Conservation (phyloP, 768 basidiomycete genomes). For the Daedaleopsis nitida region DNA sequence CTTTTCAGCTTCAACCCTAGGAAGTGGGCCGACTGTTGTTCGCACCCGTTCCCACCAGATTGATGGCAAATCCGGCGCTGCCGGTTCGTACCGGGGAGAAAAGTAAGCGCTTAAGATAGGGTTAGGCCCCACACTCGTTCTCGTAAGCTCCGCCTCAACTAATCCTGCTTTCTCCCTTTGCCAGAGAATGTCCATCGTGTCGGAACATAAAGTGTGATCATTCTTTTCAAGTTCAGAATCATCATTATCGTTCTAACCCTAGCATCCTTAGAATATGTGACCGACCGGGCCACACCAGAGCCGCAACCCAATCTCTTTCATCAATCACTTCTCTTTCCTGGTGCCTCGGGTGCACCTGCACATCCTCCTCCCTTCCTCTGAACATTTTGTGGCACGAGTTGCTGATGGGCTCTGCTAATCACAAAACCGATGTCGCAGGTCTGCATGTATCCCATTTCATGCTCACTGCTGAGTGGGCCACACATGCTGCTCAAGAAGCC, state of each 20-base stretch:
- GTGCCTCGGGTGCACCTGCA: neutral
- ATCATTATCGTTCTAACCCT: neutral
- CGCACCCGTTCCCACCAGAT: neutral
- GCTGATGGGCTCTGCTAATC: neutral
- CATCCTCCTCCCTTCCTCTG: neutral
- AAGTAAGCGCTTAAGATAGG: neutral
- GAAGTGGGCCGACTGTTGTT: too few species aligned
- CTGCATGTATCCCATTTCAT: neutral
- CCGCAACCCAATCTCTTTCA: neutral
- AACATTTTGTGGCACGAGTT: neutral
- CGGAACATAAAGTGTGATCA: neutral
- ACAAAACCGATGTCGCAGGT: neutral
- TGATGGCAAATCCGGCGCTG: neutral
- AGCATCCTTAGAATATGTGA: neutral
- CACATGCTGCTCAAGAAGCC: slow-evolving; percentile 15
- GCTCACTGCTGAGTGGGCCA: neutral
- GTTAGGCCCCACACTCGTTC: neutral
- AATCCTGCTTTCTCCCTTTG: neutral
- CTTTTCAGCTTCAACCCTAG: too few species aligned
- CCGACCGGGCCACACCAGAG: neutral
- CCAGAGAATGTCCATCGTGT: neutral
- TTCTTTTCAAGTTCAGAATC: neutral
- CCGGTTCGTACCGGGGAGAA: neutral
- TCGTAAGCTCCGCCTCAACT: neutral
- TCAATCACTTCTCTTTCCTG: neutral